Percentiles rank a stretch among this genome's conserved stretches.
phyloP scores from a whole-genome alignment of 441 rosid genomes.

The Gossypium aridum region DNA sequence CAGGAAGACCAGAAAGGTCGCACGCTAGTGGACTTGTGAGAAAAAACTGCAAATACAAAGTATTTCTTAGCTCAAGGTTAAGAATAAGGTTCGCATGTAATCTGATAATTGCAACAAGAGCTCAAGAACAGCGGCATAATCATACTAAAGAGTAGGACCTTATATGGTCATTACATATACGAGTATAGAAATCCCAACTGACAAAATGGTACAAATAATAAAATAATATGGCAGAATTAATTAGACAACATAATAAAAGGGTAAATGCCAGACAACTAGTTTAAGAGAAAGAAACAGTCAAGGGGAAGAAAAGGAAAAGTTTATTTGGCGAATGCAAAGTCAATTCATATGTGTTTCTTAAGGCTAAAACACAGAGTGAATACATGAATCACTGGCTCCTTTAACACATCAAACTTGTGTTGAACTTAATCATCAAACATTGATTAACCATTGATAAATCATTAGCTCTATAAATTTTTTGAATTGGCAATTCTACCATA shows the following conservation, averaged over 20 bases:
- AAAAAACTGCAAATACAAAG: slow-evolving; percentile 42
- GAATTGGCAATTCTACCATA: not conserved
- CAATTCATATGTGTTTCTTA: not conserved
- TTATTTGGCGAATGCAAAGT: not conserved
- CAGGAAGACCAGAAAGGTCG: slow-evolving; percentile 52
- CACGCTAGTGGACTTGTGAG: slow-evolving; percentile 46
- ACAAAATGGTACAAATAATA: not conserved
- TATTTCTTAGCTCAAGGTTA: slow-evolving; percentile 8
- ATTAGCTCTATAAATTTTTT: not conserved
- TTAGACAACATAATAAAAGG: not conserved
- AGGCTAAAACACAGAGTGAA: not conserved
- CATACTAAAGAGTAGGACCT: not conserved
- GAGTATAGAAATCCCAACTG: not conserved
- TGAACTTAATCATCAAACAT: not conserved
- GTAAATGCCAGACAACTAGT: not conserved
- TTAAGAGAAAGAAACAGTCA: not conserved
- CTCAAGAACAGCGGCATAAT: not conserved
- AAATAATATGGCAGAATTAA: not conserved
- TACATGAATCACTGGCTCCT: not conserved
- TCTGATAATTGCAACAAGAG: not conserved
- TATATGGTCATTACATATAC: not conserved
- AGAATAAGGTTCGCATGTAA: not conserved
- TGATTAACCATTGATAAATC: not conserved
- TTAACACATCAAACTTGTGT: not conserved
- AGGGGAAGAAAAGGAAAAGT: not conserved